Evolutionary conservation across 306 rosid genomes (phyloP).

Genomic region (Fragaria ananassa): DNA sequence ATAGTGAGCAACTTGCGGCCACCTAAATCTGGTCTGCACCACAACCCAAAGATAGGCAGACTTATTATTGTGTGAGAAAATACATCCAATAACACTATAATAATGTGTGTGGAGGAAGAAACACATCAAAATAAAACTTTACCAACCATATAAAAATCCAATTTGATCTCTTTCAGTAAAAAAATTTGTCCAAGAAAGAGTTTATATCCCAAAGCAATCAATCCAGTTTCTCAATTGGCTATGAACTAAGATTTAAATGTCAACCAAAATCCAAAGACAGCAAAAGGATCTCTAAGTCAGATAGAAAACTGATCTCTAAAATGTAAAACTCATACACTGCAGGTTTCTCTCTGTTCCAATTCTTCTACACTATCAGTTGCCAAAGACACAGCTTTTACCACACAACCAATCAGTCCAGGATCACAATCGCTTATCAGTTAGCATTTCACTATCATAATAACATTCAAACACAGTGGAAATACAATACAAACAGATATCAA

Average conservation of each 20-base stretch:
- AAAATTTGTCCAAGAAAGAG: not conserved
- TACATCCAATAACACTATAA: not conserved
- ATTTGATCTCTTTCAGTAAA: not conserved
- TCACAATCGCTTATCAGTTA: not conserved
- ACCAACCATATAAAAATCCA: not conserved
- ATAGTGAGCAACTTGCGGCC: not conserved
- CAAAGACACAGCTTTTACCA: not conserved
- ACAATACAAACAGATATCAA: not conserved
- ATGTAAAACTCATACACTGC: not conserved
- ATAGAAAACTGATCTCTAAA: not conserved
- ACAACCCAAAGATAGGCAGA: not conserved
- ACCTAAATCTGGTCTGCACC: slow-evolving; percentile 11
- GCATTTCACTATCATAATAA: not conserved
- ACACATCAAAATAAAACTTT: not conserved
- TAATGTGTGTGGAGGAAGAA: not conserved
- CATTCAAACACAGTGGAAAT: not conserved
- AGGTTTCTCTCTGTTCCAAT: not conserved
- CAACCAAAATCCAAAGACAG: not conserved
- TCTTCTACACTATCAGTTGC: not conserved
- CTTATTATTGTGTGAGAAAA: not conserved
- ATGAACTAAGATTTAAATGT: not conserved
- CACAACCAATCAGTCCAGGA: not conserved
- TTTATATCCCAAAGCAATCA: not conserved
- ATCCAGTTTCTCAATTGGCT: not conserved
- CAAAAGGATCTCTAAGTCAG: not conserved